Evolutionary conservation across 2,329 filamentous ascomycete genomes (phyloP), one percentile per base, ranked within the genome.

Genomic region (Coniochaeta sp.): DNA sequence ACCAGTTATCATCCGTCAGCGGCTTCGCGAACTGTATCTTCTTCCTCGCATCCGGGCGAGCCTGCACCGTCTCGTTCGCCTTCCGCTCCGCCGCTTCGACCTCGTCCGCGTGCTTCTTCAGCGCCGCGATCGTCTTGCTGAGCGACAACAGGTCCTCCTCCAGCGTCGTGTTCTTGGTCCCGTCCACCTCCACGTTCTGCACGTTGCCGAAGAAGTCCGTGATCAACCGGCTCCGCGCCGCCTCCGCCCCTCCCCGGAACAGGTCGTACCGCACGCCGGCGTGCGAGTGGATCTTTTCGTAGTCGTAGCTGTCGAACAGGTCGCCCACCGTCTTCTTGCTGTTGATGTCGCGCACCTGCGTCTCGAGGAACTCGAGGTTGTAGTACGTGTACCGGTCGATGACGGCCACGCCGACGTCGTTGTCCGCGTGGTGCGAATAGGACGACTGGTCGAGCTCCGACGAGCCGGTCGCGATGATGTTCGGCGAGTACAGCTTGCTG

Each of bases 321-420:
- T 97, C 91, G 54, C 91, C 94, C 28, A 99, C 75, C 0, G 91
- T 96, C 70, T 91, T 86, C 66, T 96, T 94, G 59, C 85, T 91
- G 63, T 83, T 87, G 38, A 91, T 83, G 57, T 92, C 91, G 54
- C 85, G 86, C 53, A 97, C 89, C 63, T 95, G 86, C 3, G 83
- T 88, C 68, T 99, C 94, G 28, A 99, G 81, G 67, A 96, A 99
- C 62, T 99, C 94, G 50, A 99, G 82, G 63, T 96, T 96, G 73
- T 96, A 97, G 71, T 97, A 99, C 6, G 94, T 99, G 77, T 95
- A 99, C 55, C 94, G 86, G 68, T 99, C 94, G 66, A 99, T 99
- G 57, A 99, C 94, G 28, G 94, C 94, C 22, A 99, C 94, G 31
- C 94, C 94, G 30, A 99, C 91, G 64, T 99, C 94, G 69, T 92